A percentile compares a stretch with the other conserved stretches of the same genome.
Conservation (phyloP, 352 stramenopile genomes). For the Phytophthora hybrid region DNA sequence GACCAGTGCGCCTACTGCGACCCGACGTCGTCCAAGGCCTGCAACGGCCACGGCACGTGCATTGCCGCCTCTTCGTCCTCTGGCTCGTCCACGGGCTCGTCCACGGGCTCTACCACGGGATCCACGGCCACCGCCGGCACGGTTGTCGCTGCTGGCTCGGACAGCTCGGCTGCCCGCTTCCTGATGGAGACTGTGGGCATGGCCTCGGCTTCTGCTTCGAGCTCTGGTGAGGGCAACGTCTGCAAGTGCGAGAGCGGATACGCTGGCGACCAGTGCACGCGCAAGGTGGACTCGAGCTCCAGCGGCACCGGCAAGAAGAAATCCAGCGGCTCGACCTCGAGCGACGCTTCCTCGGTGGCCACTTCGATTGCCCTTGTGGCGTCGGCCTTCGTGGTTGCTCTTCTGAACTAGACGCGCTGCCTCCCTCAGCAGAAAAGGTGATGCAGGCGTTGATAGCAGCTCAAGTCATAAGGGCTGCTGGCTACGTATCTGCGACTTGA, state of each 20-base stretch:
- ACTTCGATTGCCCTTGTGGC: conserved; percentile 43
- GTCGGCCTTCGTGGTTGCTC: conserved; percentile 38
- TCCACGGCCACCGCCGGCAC: conserved; percentile 24
- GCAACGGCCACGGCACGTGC: conserved; percentile 69
- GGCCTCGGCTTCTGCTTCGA: conserved; percentile 35
- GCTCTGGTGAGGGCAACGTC: conserved; percentile 37
- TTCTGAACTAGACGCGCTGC: conserved; percentile 52
- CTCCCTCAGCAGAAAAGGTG: conserved; percentile 25
- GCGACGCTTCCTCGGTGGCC: conserved; percentile 35
- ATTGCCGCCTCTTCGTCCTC: conserved; percentile 39
- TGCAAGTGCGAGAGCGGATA: conserved; percentile 72
- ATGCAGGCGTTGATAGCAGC: conserved; percentile 4
- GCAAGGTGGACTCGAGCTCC: conserved; percentile 54
- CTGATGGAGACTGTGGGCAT: conserved; percentile 40
- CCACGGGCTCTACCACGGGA: conserved; percentile 33
- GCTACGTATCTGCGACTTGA: conserved; percentile 20
- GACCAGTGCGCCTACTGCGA: conserved; percentile 81
- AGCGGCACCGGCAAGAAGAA: conserved; percentile 32
- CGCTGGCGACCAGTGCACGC: conserved; percentile 65
- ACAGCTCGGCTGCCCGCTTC: conserved; percentile 35
- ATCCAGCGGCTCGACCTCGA: conserved; percentile 33
- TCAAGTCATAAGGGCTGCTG: not conserved
- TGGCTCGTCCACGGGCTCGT: too few relatives aligned
- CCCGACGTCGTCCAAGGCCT: conserved; percentile 56
- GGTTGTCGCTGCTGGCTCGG: conserved; percentile 25